Conservation (phyloP, 306 rosid genomes). For the Prunus mira region DNA sequence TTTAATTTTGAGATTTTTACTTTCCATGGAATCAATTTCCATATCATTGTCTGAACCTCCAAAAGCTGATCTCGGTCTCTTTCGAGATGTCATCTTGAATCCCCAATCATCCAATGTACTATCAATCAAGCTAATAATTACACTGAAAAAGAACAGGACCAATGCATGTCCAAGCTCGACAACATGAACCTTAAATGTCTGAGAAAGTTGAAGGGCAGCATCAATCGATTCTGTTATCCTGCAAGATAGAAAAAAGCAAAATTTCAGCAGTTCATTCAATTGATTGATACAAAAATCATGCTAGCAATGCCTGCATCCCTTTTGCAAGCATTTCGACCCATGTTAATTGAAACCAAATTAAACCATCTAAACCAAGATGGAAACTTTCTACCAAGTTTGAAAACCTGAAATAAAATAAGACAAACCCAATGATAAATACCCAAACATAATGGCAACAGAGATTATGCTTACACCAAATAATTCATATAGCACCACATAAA, state of each 20-base stretch:
- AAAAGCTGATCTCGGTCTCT: conserved; percentile 34
- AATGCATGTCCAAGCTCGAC: conserved; percentile 63
- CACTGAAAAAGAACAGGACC: conserved; percentile 53
- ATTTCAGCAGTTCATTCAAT: conserved; percentile 10
- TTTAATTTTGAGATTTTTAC: conserved; percentile 19
- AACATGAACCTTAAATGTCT: conserved; percentile 30
- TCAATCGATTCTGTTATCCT: conserved; percentile 62
- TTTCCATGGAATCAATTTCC: conserved; percentile 45
- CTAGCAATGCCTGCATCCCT: not conserved
- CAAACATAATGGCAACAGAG: not conserved
- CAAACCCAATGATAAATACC: not conserved
- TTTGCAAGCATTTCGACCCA: not conserved
- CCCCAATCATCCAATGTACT: conserved; percentile 59
- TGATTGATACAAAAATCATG: conserved; percentile 1
- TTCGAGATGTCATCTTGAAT: conserved; percentile 30
- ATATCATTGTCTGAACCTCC: conserved; percentile 24
- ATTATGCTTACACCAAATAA: not conserved
- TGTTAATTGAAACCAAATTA: not conserved
- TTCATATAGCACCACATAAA: not conserved
- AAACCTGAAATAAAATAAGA: not conserved
- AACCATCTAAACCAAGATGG: not conserved
- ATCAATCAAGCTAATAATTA: conserved; percentile 49
- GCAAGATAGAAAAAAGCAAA: conserved; percentile 24
- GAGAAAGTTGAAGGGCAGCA: conserved; percentile 54
- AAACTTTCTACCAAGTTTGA: not conserved